Percentiles rank a stretch among this genome's conserved stretches.
phyloP scores from a whole-genome alignment of 2,329 filamentous ascomycete genomes.

The Aspergillus terreus region DNA sequence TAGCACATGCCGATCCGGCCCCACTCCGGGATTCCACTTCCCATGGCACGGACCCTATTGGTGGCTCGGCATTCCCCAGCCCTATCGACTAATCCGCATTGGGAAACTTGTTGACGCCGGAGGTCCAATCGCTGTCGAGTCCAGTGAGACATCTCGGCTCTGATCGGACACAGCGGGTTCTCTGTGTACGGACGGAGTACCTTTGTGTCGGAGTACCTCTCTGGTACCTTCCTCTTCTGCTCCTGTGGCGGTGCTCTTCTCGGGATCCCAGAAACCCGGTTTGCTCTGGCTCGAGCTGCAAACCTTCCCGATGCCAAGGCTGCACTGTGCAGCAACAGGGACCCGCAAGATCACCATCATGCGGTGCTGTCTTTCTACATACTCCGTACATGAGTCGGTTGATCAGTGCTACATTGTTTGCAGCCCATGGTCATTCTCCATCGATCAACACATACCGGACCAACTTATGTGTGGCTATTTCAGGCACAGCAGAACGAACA shows the following conservation, averaged over 20 bases:
- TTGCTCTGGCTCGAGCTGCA: constrained; percentile 6
- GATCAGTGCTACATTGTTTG: no score
- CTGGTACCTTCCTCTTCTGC: no score
- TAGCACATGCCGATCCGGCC: constrained; percentile 6
- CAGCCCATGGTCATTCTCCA: no score
- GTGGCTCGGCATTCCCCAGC: constrained; percentile 1
- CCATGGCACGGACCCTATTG: constrained; percentile 15
- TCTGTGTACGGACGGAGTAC: no score
- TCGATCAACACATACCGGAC: no score
- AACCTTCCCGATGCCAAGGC: constrained; percentile 10
- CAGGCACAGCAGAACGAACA: no score
- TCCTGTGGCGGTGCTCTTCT: not conserved
- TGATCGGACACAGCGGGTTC: not conserved
- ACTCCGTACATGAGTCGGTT: no score
- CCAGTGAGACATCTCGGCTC: not conserved
- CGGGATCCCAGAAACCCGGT: constrained; percentile 16
- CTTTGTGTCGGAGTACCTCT: no score
- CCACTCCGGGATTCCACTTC: constrained; percentile 9
- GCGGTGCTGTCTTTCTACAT: no score
- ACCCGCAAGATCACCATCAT: no score
- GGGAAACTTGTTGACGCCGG: constrained; percentile 1
- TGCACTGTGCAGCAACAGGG: not conserved
- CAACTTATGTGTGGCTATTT: no score
- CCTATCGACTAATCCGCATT: not conserved
- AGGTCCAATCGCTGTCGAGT: not conserved